Evolutionary conservation across 2,329 filamentous ascomycete genomes (phyloP), one percentile per base, ranked within the genome.

Genomic region (Lecanicillium sp.): DNA sequence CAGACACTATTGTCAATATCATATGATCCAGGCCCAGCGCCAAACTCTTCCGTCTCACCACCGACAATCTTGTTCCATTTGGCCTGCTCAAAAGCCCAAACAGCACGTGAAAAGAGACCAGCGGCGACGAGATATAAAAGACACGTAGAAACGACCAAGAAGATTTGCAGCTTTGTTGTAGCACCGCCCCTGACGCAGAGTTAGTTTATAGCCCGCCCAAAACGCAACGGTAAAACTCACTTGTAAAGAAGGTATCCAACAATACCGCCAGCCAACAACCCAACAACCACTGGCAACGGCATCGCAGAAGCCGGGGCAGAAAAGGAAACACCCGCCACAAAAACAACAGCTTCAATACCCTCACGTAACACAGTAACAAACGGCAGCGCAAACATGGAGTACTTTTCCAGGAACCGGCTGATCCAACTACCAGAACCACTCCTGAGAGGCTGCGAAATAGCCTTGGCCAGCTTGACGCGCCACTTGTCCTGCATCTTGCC

Each of bases 281-380:
- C 88, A 14, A 77, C 70, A 15, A 94, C 60, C 3, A 88, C 83
- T 1, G 88, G 78, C 5, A 94, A 63, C 3, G 88, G 87, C 37
- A 94, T 84, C 0, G 87, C 72, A 5, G 73, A 76, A 2, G 85
- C 85, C 0, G 86, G 85, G 4, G 83, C 68, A 1, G 79, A 76
- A 39, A 94, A 78, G 3, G 83, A 82, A 4, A 95, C 87, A 15
- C 87, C 88, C 13, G 85, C 85, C 38, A 94, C 78, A 58, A 94
- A 94, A 17, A 94, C 75, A 27, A 94, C 81, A 1, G 83, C 85
- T 57, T 95, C 88, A 20, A 94, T 74, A 3, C 87, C 88, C 58
- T 94, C 87, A 27, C 88, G 71, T 12, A 94, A 64, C n/a, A 92
- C 83, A 0, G 87, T 94, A 55, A 94, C 71, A 60, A 94, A 94